Evolutionary conservation across 495 filamentous ascomycete species (phyloP), one percentile per base, ranked within the genome.

Genomic region (Tetracladium setigerum): DNA sequence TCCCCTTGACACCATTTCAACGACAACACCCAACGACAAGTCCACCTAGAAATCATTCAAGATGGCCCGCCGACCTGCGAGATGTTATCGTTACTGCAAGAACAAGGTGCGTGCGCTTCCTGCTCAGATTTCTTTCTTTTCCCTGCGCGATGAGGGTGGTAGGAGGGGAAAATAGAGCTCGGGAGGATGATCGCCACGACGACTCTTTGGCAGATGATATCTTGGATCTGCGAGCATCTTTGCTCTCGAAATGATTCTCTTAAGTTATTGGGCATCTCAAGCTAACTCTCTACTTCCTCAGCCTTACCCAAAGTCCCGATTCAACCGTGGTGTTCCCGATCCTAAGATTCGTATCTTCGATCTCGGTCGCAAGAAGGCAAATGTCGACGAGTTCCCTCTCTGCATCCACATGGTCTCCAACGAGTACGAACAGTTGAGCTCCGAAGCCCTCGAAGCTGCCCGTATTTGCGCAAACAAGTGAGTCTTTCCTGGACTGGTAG

Each of bases 11-110:
- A 27, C 44, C 44, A 27, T 35, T 43, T 44, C 52, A 61, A 27
- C 62, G 63, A 59, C 63, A 59, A 67, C 62, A 56, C 53, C 58
- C 54, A 59, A 42, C 54, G 60, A 54, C 75, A 61, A 69, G 61
- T 64, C 66, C 68, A 67, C 67, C 68, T 64, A 68, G 67, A 69
- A 74, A 81, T 67, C 75, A 73, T 71, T 82, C 82, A 86, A 81
- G 73, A 98, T 98, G 92, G 92, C 92, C 66, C 86, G 92, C 69
- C 87, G 92, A 79, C 92, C 92, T 61, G 92, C 92, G 59, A 81
- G 94, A 76, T 98, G 92, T 76, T 98, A 98, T 83, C 89, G 92
- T 71, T 98, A 98, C 83, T 98, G 92, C 88, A 97, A 97, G 88
- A 96, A 96, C 84, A 95, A 95, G 91, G 87, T 92, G 68, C 72